phyloP scores from a whole-genome alignment of 441 rosid species.

The Syzygium syzygioides region DNA sequence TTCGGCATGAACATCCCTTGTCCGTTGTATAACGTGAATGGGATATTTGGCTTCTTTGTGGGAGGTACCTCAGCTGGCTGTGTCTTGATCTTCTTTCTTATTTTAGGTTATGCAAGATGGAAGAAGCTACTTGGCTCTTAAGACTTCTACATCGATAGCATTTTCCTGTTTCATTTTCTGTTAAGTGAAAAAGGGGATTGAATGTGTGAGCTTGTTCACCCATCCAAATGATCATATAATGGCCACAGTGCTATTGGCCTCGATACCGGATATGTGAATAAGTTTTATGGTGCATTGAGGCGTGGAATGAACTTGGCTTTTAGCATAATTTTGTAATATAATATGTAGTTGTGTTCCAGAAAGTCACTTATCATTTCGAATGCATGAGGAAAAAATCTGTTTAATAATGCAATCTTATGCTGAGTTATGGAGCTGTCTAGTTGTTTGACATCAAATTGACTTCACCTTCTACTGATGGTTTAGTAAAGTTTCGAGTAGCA shows the following conservation, averaged over 20 bases:
- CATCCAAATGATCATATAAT: background rate
- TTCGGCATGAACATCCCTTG: conserved; percentile 94
- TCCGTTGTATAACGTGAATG: conserved; percentile 19
- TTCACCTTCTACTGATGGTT: background rate
- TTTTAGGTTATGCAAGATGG: conserved; percentile 89
- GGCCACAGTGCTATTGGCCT: background rate
- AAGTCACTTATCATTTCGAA: background rate
- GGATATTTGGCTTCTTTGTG: conserved; percentile 52
- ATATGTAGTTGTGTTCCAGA: background rate
- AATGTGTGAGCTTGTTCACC: background rate
- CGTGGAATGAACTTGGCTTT: background rate
- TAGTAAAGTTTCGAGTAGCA: background rate
- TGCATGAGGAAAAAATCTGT: background rate
- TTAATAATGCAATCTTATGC: background rate
- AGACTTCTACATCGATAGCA: background rate
- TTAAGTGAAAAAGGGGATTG: background rate
- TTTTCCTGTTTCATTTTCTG: background rate
- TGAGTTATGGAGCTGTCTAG: background rate
- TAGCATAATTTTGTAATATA: background rate
- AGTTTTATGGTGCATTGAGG: background rate
- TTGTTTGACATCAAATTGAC: background rate
- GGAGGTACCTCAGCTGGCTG: conserved; percentile 40
- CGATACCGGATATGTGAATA: background rate
- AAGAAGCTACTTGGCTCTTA: conserved; percentile 84
- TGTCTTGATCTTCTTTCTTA: conserved; percentile 57